phyloP scores from a whole-genome alignment of 2,329 filamentous ascomycete species.

The Coniochaeta sp. region DNA sequence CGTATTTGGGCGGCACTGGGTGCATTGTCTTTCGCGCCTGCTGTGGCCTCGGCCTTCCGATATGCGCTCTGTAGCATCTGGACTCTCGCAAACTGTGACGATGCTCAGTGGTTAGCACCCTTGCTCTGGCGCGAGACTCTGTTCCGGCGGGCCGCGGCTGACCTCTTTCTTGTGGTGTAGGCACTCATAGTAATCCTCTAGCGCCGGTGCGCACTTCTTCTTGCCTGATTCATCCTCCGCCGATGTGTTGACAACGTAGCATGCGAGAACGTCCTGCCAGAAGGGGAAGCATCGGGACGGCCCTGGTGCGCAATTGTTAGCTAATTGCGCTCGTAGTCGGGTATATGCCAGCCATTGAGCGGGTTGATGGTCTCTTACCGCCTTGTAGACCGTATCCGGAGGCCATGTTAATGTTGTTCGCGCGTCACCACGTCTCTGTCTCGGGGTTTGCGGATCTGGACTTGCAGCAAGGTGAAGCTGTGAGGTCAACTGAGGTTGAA shows the following conservation, averaged over 20 bases:
- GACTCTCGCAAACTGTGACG: slow-evolving; percentile 66
- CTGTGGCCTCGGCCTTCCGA: slow-evolving; percentile 63
- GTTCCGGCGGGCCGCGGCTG: slow-evolving; percentile 7
- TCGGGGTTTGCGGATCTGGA: slow-evolving; percentile 5
- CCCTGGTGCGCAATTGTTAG: slow-evolving; percentile 29
- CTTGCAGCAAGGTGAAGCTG: not conserved
- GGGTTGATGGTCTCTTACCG: slow-evolving; percentile 44
- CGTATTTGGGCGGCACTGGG: slow-evolving; percentile 82
- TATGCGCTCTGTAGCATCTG: slow-evolving; percentile 76
- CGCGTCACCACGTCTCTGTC: not conserved
- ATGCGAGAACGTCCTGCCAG: slow-evolving; percentile 98
- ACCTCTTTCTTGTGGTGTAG: slow-evolving; percentile 99
- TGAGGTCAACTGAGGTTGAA: slow-evolving; percentile 2
- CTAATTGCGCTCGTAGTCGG: slow-evolving; percentile 1
- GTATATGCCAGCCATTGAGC: slow-evolving; percentile 8
- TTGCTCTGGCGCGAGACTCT: not conserved
- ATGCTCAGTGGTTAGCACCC: slow-evolving; percentile 3
- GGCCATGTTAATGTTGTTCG: slow-evolving; percentile 48
- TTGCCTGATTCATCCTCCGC: slow-evolving; percentile 73
- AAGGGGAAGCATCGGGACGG: slow-evolving; percentile 89
- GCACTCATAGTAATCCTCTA: slow-evolving; percentile 99
- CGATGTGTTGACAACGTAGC: slow-evolving; percentile 91
- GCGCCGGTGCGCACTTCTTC: slow-evolving; percentile 74
- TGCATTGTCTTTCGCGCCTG: slow-evolving; percentile 70
- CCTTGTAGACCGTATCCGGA: slow-evolving; percentile 78